Evolutionary conservation across 352 stramenopile species (phyloP), one percentile per base, ranked within the genome.

Genomic region (Phytophthora colocasiae): DNA sequence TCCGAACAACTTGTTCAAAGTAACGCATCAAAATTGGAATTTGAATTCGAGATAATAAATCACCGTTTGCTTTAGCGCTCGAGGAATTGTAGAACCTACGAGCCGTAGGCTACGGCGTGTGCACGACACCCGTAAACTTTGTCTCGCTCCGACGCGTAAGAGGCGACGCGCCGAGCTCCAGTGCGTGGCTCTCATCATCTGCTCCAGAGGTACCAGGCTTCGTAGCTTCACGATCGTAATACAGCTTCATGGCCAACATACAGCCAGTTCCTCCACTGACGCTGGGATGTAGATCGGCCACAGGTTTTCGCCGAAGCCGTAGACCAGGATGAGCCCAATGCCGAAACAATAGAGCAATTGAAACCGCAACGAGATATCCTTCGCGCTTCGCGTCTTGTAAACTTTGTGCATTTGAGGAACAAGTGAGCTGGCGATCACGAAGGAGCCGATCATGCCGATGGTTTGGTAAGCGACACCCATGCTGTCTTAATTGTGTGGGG

Each of bases 251-350:
- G 29, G 50, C 52, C 31, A 87, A 44, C 61, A 85, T 58, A n/a
- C 72, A 3, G 69, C 72, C 27, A 80, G 6, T 6, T 83, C 57
- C 50, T 86, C 80, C 32, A 89, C 63, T 29, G 69, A 69, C 12
- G 71, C 77, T 11, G 75, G 77, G 26, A 89, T 84, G 73, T 80
- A 89, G 50, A 89, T 81, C 4, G 77, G 80, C 80, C 80, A 87
- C 14, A 87, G 39, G 24, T 50, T 47, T 47, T 89, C 79, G 38
- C 81, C 77, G 15, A 69, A 55, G 38, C 76, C 60, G 66, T 85
- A 90, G 53, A 86, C 43, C 26, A 83, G 63, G 44, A 82, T 77
- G 32, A 85, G 63, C 15, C 51, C 54, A 10, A 83, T 55, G 1
- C 80, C 77, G 12, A 69, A 55, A 43, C 76, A 65, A 65, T 85